A percentile compares a stretch with the other conserved stretches of the same genome.
Evolutionary conservation across 2,329 filamentous ascomycete species (phyloP).

Genomic region (Phaeosphaeria sp.): DNA sequence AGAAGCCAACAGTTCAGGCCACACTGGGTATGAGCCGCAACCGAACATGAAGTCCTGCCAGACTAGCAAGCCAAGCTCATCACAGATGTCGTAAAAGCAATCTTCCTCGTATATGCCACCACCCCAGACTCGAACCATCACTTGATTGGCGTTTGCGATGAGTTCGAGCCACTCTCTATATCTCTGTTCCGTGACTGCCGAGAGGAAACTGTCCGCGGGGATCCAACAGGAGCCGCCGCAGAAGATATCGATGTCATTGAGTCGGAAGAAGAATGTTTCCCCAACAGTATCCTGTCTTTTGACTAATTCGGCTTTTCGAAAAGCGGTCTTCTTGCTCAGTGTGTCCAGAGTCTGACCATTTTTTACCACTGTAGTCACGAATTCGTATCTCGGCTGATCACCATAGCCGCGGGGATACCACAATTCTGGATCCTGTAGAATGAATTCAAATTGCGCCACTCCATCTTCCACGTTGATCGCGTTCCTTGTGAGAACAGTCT

Average conservation of each 20-base stretch:
- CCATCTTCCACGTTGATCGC: neutral
- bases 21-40: slow-evolving; percentile 66
- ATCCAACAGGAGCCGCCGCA: slow-evolving; percentile 88
- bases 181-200: slow-evolving; percentile 68
- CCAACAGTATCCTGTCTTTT: slow-evolving; percentile 63
- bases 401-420: slow-evolving; percentile 84
- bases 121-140: slow-evolving; percentile 84
- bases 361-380: too few relatives aligned
- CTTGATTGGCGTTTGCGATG: slow-evolving; percentile 76
- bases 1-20: slow-evolving; percentile 63
- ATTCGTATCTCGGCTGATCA: slow-evolving; percentile 60
- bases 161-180: slow-evolving; percentile 79
- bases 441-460: slow-evolving; percentile 28
- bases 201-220: slow-evolving; percentile 79
- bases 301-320: slow-evolving; percentile 64
- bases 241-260: slow-evolving; percentile 79
- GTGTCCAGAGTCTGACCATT: too few relatives aligned
- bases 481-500: neutral
- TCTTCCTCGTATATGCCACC: slow-evolving; percentile 80
- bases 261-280: slow-evolving; percentile 77
- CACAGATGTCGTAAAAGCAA: slow-evolving; percentile 75
- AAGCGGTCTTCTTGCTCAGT: slow-evolving; percentile 50
- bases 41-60: slow-evolving; percentile 91
- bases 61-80: slow-evolving; percentile 77
- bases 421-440: slow-evolving; percentile 63